These are phyloP conservation scores for Nicotiana rustica DNA, from an alignment of 305 asterid species.

Conservation along the genomic window DNA sequence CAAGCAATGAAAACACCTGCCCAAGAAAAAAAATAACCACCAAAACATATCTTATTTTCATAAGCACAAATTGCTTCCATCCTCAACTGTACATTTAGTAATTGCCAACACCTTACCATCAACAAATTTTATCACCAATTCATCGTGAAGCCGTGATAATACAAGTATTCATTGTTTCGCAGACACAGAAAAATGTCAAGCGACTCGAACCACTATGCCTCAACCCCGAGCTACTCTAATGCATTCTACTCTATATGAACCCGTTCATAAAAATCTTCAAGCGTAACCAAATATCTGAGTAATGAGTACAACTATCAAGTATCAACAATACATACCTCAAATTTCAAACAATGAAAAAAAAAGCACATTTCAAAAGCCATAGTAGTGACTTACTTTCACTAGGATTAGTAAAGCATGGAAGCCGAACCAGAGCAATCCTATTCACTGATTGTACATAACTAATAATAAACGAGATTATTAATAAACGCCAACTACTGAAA, in stretches of 20 bases:
- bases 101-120: neutral
- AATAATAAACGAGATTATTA: too few relatives aligned
- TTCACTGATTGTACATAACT: too few relatives aligned
- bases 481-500: too few relatives aligned
- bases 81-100: neutral
- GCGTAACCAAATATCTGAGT: neutral
- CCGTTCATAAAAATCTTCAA: neutral
- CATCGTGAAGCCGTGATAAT: neutral
- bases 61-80: neutral
- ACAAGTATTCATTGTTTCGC: neutral
- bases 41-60: neutral
- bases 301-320: neutral
- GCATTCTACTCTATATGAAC: neutral
- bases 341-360: neutral
- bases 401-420: too few relatives aligned
- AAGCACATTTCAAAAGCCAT: too few relatives aligned
- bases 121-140: neutral
- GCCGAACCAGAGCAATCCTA: too few relatives aligned
- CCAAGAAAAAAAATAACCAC: constrained; percentile 26
- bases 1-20: constrained; percentile 82
- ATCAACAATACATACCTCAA: neutral
- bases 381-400: too few relatives aligned
- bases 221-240: neutral
- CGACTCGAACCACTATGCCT: neutral
- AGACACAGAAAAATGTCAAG: neutral